Evolutionary conservation across 495 filamentous ascomycete species (phyloP).

Genomic region (Talaromyces thailandensis): DNA sequence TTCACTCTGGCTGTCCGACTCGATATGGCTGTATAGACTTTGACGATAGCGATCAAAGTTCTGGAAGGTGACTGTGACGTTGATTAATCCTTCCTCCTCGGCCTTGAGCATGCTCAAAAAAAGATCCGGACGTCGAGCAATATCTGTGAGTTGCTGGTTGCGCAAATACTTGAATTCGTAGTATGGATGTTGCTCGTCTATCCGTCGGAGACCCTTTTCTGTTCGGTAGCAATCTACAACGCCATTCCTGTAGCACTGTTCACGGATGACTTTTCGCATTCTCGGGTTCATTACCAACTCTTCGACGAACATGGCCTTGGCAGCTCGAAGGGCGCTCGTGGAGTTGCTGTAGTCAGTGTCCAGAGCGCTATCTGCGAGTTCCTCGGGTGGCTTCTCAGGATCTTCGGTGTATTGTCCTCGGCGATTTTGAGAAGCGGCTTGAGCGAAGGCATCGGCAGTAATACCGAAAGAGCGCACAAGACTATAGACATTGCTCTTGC

Average conservation of each 20-base stretch:
- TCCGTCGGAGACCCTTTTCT: conserved; percentile 87
- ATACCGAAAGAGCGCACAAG: conserved; percentile 88
- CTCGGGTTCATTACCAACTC: conserved; percentile 82
- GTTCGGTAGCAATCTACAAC: conserved; percentile 80
- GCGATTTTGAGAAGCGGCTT: conserved; percentile 71
- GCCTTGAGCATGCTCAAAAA: conserved; percentile 95
- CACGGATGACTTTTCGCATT: conserved; percentile 79
- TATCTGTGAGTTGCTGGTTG: conserved; percentile 71
- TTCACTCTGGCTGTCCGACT: conserved; percentile 90
- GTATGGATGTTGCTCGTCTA: conserved; percentile 91
- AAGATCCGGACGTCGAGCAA: conserved; percentile 75
- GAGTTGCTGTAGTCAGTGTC: conserved; percentile 71
- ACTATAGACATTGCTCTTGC: conserved; percentile 66
- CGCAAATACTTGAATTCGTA: conserved; percentile 97
- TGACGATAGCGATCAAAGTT: conserved; percentile 63
- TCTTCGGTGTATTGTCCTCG: conserved; percentile 79
- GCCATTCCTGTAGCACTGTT: conserved; percentile 71
- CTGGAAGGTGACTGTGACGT: conserved; percentile 69
- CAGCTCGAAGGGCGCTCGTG: conserved; percentile 64
- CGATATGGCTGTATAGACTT: conserved; percentile 69
- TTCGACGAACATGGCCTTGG: conserved; percentile 82
- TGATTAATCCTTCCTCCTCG: conserved; percentile 83
- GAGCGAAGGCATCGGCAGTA: conserved; percentile 74
- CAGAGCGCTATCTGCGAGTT: conserved; percentile 69
- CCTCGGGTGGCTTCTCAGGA: conserved; percentile 61